Evolutionary conservation across 2,329 filamentous ascomycete species (phyloP).

Genomic region (Leptographium wingfieldii): DNA sequence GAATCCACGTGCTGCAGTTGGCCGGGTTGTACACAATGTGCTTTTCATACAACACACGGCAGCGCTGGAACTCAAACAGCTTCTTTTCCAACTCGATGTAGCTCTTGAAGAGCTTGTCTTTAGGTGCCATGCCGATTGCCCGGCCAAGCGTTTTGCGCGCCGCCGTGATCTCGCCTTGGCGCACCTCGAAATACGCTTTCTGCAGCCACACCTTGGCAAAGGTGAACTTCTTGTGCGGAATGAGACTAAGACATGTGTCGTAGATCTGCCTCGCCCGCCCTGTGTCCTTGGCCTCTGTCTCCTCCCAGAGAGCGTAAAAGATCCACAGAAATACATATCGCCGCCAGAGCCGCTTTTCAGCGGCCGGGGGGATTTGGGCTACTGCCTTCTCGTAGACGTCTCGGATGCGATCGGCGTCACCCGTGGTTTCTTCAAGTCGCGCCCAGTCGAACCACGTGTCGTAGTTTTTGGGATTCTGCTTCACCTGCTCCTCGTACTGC

Average conservation of each 20-base stretch:
- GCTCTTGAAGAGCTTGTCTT: conserved; percentile 86
- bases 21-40: conserved; percentile 84
- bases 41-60: conserved; percentile 85
- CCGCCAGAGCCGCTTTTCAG: conserved; percentile 95
- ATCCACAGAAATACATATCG: conserved; percentile 97
- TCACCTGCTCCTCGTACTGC: conserved; percentile 87
- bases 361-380: conserved; percentile 84
- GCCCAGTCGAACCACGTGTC: conserved; percentile 96
- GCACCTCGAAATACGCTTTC: conserved; percentile 86
- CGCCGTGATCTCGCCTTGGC: conserved; percentile 65
- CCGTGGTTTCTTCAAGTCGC: conserved; percentile 73
- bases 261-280: conserved; percentile 82
- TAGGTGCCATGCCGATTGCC: conserved; percentile 87
- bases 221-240: conserved; percentile 94
- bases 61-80: conserved; percentile 86
- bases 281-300: conserved; percentile 68
- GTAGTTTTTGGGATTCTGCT: conserved; percentile 92
- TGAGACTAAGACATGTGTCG: conserved; percentile 69
- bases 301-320: conserved; percentile 93
- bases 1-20: conserved; percentile 91
- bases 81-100: conserved; percentile 90
- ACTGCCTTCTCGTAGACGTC: conserved; percentile 95
- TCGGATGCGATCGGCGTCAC: conserved; percentile 69
- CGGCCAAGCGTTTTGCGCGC: conserved; percentile 83
- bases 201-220: conserved; percentile 95